phyloP scores from a whole-genome alignment of 208 protist genomes.

The Leishmania gerbilli region DNA sequence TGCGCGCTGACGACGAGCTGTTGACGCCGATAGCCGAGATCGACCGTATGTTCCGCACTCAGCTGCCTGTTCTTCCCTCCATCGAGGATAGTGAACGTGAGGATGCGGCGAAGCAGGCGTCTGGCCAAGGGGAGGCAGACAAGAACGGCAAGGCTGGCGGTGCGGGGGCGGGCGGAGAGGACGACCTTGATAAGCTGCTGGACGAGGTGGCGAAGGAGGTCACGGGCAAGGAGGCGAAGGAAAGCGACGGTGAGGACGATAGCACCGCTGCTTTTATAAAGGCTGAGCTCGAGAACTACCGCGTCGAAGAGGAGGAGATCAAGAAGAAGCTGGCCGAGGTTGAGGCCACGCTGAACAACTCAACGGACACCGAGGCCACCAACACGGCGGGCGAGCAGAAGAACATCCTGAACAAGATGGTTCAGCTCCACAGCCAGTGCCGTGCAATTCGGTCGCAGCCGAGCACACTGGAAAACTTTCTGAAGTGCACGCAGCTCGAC shows the following conservation, averaged over 20 bases:
- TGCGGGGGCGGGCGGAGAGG: constrained; percentile 35
- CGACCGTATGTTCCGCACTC: constrained; percentile 65
- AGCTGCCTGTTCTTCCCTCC: constrained; percentile 67
- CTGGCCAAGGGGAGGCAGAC: constrained; percentile 31
- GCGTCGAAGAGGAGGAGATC: constrained; percentile 71
- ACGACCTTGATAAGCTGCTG: constrained; percentile 77
- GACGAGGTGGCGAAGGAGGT: constrained; percentile 82
- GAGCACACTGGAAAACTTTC: constrained; percentile 69
- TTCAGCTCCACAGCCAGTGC: constrained; percentile 66
- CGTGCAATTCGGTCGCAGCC: constrained; percentile 64
- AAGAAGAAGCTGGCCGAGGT: constrained; percentile 64
- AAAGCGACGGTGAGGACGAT: constrained; percentile 35
- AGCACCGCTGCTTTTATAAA: constrained; percentile 49
- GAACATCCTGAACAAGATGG: constrained; percentile 71
- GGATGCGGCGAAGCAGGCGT: constrained; percentile 32
- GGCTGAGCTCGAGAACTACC: constrained; percentile 80
- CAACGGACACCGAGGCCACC: constrained; percentile 37
- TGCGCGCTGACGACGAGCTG: constrained; percentile 61
- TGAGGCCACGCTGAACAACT: constrained; percentile 22
- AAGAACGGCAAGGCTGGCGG: constrained; percentile 4
- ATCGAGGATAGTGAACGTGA: constrained; percentile 29
- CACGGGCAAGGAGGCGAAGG: constrained; percentile 21
- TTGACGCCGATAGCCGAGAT: constrained; percentile 51
- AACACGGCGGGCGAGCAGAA: constrained; percentile 52
- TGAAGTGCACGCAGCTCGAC: constrained; percentile 67